Evolutionary conservation across 345 rosid genomes (phyloP).

Genomic region (Corchorus capsularis): DNA sequence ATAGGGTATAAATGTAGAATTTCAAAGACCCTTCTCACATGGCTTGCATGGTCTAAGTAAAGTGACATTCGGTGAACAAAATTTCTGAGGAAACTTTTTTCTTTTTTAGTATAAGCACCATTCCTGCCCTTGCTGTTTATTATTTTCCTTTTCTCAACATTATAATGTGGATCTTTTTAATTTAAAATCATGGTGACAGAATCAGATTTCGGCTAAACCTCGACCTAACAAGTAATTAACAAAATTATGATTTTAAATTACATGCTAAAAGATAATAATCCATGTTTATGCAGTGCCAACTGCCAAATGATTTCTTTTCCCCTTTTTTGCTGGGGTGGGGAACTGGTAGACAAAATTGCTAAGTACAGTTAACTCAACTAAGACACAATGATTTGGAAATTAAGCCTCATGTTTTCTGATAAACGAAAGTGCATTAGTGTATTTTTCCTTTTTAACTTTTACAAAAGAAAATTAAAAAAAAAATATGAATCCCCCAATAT

Average conservation of each 20-base stretch:
- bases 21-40: background rate
- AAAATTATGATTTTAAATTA: too few species aligned
- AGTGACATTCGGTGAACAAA: background rate
- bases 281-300: too few species aligned
- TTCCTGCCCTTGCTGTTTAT: background rate
- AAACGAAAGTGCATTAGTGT: conserved; percentile 5
- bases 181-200: too few species aligned
- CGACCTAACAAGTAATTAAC: too few species aligned
- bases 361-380: background rate
- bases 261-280: too few species aligned
- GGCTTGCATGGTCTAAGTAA: background rate
- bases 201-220: too few species aligned
- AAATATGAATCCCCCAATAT: conserved; percentile 27
- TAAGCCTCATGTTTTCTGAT: background rate
- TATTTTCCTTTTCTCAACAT: too few species aligned
- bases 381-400: background rate
- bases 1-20: background rate
- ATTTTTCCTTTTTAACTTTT: conserved; percentile 24
- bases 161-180: background rate
- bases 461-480: conserved; percentile 22
- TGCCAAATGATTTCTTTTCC: too few species aligned
- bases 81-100: background rate
- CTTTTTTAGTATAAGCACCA: background rate
- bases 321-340: too few species aligned
- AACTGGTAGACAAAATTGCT: too few species aligned